These are phyloP conservation scores for Ceratocystis albifundus DNA, from an alignment of 2,329 filamentous ascomycete species.

Conservation along the genomic window DNA sequence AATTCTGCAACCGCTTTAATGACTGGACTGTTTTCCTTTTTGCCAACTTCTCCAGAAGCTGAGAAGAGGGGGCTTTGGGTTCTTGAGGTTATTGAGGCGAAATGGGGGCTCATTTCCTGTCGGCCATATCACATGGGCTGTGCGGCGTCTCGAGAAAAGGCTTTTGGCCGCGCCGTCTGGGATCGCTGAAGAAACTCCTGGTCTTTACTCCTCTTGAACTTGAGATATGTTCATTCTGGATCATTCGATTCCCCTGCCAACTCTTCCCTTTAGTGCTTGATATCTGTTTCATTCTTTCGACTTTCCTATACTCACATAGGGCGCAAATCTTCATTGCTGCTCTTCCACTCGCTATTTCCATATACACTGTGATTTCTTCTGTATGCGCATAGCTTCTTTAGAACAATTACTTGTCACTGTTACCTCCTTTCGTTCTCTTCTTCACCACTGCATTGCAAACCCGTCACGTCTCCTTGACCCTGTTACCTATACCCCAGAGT, in stretches of 20 bases:
- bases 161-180: neutral
- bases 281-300: neutral
- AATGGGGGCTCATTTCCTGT: neutral
- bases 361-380: neutral
- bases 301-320: neutral
- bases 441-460: too few species aligned
- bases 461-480: too few species aligned
- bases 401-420: neutral
- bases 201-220: neutral
- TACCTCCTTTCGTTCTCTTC: neutral
- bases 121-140: neutral
- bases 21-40: neutral
- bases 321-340: neutral
- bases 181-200: neutral
- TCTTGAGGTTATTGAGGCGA: neutral
- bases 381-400: neutral
- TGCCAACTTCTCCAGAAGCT: neutral
- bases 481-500: too few species aligned
- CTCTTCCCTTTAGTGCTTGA: neutral
- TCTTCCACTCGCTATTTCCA: neutral
- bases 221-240: neutral
- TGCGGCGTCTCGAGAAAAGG: neutral
- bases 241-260: neutral
- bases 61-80: neutral
- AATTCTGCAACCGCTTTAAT: slow-evolving; percentile 2